phyloP scores from a whole-genome alignment of 176 grass and related monocot genomes.

The Ananas comosus region DNA sequence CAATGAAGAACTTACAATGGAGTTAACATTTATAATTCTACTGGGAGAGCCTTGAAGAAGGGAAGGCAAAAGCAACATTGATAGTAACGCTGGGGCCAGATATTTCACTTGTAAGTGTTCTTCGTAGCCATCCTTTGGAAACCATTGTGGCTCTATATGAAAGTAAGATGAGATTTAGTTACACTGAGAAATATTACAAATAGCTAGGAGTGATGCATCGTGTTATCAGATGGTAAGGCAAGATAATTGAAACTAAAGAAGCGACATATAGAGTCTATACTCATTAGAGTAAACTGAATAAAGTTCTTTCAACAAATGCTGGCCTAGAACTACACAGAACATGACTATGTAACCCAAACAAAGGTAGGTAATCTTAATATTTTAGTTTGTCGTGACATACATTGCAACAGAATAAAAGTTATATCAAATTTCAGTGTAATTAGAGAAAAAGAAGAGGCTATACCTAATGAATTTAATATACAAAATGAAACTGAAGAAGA shows the following conservation, averaged over 20 bases:
- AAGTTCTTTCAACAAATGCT: too few species aligned
- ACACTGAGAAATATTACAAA: conserved; percentile 3
- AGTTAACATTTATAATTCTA: conserved; percentile 94
- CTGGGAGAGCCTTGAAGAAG: conserved; percentile 87
- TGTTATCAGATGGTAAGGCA: background rate
- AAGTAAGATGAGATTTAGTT: background rate
- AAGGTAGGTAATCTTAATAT: too few species aligned
- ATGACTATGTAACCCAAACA: too few species aligned
- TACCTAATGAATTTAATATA: too few species aligned
- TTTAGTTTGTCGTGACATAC: too few species aligned
- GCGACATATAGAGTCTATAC: too few species aligned
- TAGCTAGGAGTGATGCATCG: background rate
- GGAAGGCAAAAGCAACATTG: conserved; percentile 87
- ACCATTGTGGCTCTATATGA: conserved; percentile 57
- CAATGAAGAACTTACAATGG: conserved; percentile 56
- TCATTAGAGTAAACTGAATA: too few species aligned
- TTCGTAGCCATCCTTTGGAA: conserved; percentile 92
- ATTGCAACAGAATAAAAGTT: too few species aligned
- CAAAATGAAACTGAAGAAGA: too few species aligned
- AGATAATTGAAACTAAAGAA: background rate
- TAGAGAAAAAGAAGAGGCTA: too few species aligned
- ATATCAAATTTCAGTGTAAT: too few species aligned
- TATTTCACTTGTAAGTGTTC: conserved; percentile 98
- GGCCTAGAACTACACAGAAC: too few species aligned
- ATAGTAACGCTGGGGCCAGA: conserved; percentile 75